Evolutionary conservation across 768 basidiomycete genomes (phyloP).

Genomic region (Boletellus ananas): DNA sequence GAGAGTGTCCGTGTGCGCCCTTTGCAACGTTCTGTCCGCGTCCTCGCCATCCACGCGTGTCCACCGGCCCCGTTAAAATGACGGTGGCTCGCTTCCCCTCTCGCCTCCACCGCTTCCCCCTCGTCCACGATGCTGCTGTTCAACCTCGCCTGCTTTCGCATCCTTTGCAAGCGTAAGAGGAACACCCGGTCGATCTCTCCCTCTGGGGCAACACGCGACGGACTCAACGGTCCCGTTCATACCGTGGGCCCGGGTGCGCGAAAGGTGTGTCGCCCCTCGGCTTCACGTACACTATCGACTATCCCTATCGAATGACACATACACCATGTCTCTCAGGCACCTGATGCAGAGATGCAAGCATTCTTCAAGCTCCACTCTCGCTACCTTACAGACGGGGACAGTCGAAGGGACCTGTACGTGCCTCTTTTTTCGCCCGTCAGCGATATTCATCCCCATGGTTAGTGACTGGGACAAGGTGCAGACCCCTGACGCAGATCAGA

Average conservation of each 20-base stretch:
- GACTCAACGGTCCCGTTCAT: conserved; percentile 63
- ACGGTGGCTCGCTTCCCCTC: conserved; percentile 10
- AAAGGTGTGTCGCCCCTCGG: conserved; percentile 43
- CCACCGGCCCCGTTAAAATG: conserved; percentile 17
- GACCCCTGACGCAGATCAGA: conserved; percentile 80
- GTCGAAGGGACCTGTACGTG: conserved; percentile 80
- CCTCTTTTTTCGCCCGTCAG: conserved; percentile 6
- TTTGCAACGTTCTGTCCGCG: conserved; percentile 2
- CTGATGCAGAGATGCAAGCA: conserved; percentile 93
- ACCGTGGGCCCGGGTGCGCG: conserved; percentile 51
- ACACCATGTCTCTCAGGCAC: conserved; percentile 34
- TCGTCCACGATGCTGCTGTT: conserved; percentile 26
- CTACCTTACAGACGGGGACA: conserved; percentile 85
- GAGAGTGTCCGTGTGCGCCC: neutral
- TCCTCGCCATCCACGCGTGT: conserved; percentile 24
- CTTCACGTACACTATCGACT: conserved; percentile 36
- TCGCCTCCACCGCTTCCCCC: conserved; percentile 26
- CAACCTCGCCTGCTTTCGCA: conserved; percentile 29
- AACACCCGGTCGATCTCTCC: conserved; percentile 33
- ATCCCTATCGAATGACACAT: conserved; percentile 3
- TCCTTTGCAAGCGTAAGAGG: conserved; percentile 48
- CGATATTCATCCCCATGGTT: conserved; percentile 6
- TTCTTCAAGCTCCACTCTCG: conserved; percentile 97
- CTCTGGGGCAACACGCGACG: conserved; percentile 59
- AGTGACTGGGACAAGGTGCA: conserved; percentile 91